Percentiles rank a stretch among this genome's conserved stretches.
Evolutionary conservation across 805 yeast species (phyloP).

Genomic region (Debaryomyces hansenii): DNA sequence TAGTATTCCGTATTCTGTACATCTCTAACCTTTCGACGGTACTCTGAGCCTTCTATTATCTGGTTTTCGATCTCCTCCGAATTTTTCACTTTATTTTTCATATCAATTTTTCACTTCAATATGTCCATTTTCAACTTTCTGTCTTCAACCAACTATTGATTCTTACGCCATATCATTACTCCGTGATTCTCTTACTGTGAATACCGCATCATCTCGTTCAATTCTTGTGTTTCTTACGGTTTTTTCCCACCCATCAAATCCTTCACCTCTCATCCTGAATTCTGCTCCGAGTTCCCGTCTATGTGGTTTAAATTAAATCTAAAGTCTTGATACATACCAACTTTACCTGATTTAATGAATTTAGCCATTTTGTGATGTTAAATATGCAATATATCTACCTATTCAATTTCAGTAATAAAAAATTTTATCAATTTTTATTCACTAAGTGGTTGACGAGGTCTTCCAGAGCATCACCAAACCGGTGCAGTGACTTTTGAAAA

Average conservation of each 20-base stretch:
- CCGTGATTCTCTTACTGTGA: too few species aligned
- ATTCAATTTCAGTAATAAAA: constrained; percentile 3
- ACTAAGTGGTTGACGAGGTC: not conserved
- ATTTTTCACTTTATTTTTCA: not conserved
- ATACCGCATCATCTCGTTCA: too few species aligned
- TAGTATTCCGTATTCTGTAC: constrained; percentile 22
- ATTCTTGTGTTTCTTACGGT: too few species aligned
- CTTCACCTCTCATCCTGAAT: too few species aligned
- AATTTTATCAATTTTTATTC: constrained; percentile 4
- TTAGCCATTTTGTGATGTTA: constrained; percentile 76
- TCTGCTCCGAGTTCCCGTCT: too few species aligned
- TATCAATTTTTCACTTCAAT: not conserved
- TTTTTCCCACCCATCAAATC: too few species aligned
- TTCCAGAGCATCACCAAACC: constrained; percentile 1
- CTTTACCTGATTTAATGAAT: constrained; percentile 99
- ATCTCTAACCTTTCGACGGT: not conserved
- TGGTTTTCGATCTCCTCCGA: not conserved
- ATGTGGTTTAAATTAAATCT: too few species aligned
- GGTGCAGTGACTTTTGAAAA: constrained; percentile 5
- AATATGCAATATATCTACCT: constrained; percentile 5
- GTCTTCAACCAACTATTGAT: not conserved
- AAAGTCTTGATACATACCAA: constrained; percentile 66
- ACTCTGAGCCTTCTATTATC: not conserved
- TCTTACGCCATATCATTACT: too few species aligned
- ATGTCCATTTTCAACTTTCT: not conserved